Conservation (phyloP, 75 land plant species). For the Selaginella moellendorffii region DNA sequence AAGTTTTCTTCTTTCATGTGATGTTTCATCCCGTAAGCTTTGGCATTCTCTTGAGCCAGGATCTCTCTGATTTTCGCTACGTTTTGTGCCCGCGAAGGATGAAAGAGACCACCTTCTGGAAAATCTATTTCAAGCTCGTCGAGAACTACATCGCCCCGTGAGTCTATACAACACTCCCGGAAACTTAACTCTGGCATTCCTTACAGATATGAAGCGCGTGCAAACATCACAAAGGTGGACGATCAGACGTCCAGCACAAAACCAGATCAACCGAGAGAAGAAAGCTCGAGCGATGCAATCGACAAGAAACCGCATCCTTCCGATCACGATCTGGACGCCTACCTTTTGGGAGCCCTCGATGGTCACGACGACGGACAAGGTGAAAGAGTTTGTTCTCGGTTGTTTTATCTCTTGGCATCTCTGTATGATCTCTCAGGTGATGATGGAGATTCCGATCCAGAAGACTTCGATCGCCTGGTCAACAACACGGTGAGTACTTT, state of each 20-base stretch:
- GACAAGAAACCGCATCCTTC: constrained; percentile 2
- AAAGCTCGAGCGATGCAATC: constrained; percentile 9
- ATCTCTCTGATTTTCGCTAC: constrained; percentile 80
- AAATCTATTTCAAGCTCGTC: constrained; percentile 76
- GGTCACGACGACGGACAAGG: constrained; percentile 5
- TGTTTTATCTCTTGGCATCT: background rate
- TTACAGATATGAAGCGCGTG: constrained; percentile 21
- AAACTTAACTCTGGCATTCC: too few species aligned
- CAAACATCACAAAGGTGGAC: background rate
- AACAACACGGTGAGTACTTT: constrained; percentile 23
- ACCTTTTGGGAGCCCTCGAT: constrained; percentile 27
- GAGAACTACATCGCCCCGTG: constrained; percentile 67
- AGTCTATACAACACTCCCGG: constrained; percentile 17
- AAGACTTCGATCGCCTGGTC: constrained; percentile 27
- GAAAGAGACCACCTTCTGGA: constrained; percentile 90
- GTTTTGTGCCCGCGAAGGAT: constrained; percentile 75
- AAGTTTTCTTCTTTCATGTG: background rate
- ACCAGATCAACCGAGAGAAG: background rate
- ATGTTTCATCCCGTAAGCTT: too few species aligned
- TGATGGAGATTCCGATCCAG: constrained; percentile 17
- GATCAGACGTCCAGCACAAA: background rate
- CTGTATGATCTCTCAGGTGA: constrained; percentile 2
- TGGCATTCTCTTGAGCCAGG: constrained; percentile 28
- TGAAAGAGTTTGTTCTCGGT: background rate
- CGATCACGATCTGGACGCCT: constrained; percentile 31